Conservation (phyloP, 306 rosid genomes). For the Citrullus colocynthis region DNA sequence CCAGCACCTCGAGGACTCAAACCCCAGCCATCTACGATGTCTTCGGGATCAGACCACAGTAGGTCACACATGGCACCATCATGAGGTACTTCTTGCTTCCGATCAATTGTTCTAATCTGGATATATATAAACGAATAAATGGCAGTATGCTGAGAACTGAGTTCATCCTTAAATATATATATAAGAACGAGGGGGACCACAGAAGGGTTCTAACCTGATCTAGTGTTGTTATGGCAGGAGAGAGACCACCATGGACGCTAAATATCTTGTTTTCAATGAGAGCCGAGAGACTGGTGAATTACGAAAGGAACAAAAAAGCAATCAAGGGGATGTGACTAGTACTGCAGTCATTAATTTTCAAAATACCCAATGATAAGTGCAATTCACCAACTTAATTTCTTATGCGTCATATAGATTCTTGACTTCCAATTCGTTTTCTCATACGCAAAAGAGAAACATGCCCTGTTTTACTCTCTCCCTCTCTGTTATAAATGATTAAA, state of each 20-base stretch:
- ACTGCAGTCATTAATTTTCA: background rate
- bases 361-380: background rate
- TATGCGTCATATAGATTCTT: background rate
- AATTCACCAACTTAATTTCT: background rate
- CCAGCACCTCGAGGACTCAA: constrained; percentile 99
- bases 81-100: constrained; percentile 99
- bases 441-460: background rate
- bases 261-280: constrained; percentile 89
- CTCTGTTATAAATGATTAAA: background rate
- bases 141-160: constrained; percentile 1
- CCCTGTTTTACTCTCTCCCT: background rate
- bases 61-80: constrained; percentile 99
- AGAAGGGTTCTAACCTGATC: constrained; percentile 55
- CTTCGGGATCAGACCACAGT: constrained; percentile 99
- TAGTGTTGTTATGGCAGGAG: constrained; percentile 90
- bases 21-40: constrained; percentile 97
- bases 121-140: background rate
- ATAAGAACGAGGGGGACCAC: background rate
- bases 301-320: constrained; percentile 10
- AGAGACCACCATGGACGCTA: constrained; percentile 96
- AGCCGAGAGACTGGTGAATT: constrained; percentile 71
- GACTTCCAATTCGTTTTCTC: background rate
- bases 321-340: constrained; percentile 2
- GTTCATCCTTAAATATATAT: background rate
- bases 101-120: constrained; percentile 87